Evolutionary conservation across 2,329 filamentous ascomycete genomes (phyloP).

Genomic region (Aspergillus vadensis): DNA sequence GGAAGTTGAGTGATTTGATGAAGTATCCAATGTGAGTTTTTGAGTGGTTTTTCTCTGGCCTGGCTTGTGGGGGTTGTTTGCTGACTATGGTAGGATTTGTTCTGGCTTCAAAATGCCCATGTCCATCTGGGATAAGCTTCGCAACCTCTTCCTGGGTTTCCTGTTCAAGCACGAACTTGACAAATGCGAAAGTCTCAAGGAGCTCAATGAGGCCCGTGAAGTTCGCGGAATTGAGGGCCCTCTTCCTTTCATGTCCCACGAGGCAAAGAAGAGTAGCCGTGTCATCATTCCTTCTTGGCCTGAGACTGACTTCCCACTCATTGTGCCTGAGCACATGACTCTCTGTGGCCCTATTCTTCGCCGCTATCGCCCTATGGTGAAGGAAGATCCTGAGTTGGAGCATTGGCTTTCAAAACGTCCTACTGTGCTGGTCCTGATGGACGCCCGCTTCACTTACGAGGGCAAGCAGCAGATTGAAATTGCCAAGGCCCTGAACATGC

Average conservation of each 20-base stretch:
- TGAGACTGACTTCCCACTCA: conserved; percentile 40
- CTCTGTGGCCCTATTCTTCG: conserved; percentile 50
- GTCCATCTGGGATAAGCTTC: conserved; percentile 35
- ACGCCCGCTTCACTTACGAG: conserved; percentile 35
- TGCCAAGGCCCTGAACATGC: conserved; percentile 35
- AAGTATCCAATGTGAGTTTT: conserved; percentile 21
- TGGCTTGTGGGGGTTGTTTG: not conserved
- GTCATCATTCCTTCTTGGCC: conserved; percentile 24
- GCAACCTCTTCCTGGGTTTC: conserved; percentile 44
- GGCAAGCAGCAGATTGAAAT: conserved; percentile 40
- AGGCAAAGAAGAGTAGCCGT: conserved; percentile 2
- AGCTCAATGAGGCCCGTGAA: conserved; percentile 29
- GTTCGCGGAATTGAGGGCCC: conserved; percentile 22
- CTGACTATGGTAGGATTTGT: conserved; percentile 32
- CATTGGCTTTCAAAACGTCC: conserved; percentile 44
- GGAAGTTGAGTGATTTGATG: conserved; percentile 35
- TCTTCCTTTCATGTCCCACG: conserved; percentile 15
- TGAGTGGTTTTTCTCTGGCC: too few species aligned
- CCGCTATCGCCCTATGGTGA: conserved; percentile 27
- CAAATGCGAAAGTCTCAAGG: conserved; percentile 20
- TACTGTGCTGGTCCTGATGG: conserved; percentile 50
- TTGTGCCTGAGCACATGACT: conserved; percentile 37
- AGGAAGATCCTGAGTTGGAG: conserved; percentile 41
- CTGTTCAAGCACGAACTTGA: conserved; percentile 13
- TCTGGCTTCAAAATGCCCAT: conserved; percentile 49